Conservation (phyloP, 2,329 filamentous ascomycete genomes). For the Sarocladium strictum region DNA sequence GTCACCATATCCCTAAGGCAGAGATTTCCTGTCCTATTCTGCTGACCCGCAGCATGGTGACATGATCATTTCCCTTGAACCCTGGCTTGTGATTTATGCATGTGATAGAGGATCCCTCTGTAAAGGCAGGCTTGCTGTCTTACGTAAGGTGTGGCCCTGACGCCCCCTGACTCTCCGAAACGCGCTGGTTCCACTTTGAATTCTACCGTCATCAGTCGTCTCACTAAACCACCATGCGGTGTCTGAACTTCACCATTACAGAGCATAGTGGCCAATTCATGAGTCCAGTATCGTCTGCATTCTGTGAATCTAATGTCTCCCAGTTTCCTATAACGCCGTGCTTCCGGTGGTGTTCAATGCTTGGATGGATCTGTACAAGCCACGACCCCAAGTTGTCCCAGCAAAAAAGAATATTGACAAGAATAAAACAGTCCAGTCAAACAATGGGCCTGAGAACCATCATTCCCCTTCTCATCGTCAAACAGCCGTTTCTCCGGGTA, state of each 20-base stretch:
- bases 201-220: background rate
- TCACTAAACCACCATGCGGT: background rate
- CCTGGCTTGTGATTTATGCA: slow-evolving; percentile 6
- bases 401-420: background rate
- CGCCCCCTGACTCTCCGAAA: background rate
- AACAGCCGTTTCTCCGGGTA: background rate
- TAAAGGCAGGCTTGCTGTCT: background rate
- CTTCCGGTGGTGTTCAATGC: background rate
- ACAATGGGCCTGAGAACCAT: background rate
- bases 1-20: background rate
- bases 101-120: background rate
- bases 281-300: background rate
- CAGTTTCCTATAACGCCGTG: slow-evolving; percentile 1
- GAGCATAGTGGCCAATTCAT: background rate
- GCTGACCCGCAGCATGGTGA: slow-evolving; percentile 1
- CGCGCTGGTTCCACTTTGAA: background rate
- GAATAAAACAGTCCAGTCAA: background rate
- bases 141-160: slow-evolving; percentile 2
- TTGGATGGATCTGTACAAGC: background rate
- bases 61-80: slow-evolving; percentile 2
- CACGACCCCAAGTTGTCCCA: background rate
- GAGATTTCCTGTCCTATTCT: background rate
- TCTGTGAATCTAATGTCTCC: background rate
- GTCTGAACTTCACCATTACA: no score
- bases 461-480: background rate